phyloP scores from a whole-genome alignment of 2,329 filamentous ascomycete genomes.

The Stemphylium beticola region DNA sequence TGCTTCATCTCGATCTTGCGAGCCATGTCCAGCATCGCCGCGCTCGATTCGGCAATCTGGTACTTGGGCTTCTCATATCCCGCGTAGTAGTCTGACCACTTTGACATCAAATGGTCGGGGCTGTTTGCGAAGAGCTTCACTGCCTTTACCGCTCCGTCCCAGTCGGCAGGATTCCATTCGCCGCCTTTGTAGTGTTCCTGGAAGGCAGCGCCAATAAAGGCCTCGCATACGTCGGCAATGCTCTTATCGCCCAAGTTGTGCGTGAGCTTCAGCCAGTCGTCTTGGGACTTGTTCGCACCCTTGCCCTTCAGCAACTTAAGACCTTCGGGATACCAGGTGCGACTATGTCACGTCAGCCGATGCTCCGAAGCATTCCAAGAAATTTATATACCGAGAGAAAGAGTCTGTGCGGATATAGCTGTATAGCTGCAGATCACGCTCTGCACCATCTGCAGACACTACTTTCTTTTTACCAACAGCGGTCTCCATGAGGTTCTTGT shows the following conservation, averaged over 20 bases:
- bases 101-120: conserved; percentile 70
- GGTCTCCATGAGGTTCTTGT: conserved; percentile 83
- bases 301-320: conserved; percentile 78
- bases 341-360: conserved; percentile 51
- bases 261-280: conserved; percentile 62
- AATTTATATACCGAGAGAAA: conserved; percentile 68
- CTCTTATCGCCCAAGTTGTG: conserved; percentile 78
- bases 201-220: conserved; percentile 84
- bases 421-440: conserved; percentile 61
- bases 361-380: neutral
- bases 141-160: conserved; percentile 67
- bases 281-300: conserved; percentile 57
- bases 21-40: conserved; percentile 72
- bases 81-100: conserved; percentile 75
- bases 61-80: conserved; percentile 74
- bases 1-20: conserved; percentile 66
- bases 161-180: conserved; percentile 54
- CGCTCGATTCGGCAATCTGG: conserved; percentile 67
- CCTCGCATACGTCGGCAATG: conserved; percentile 93
- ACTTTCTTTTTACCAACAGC: conserved; percentile 57
- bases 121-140: conserved; percentile 74
- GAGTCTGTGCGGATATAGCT: conserved; percentile 82
- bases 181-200: conserved; percentile 60
- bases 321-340: conserved; percentile 87
- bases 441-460: conserved; percentile 45